Conservation (phyloP, 345 rosid species). For the Kandelia obovata region DNA sequence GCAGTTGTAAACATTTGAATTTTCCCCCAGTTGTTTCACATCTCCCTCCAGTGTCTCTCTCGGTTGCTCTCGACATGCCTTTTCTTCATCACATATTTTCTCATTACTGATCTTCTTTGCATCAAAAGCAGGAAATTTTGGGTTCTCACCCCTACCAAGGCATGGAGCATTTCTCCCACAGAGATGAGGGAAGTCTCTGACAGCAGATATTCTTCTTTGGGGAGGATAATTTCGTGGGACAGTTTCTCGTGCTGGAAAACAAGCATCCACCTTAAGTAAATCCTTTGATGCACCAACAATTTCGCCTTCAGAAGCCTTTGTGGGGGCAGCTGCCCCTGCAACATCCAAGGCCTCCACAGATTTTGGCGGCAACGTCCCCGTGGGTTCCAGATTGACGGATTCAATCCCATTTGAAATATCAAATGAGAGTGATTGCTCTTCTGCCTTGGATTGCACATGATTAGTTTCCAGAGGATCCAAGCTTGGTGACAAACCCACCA, state of each 20-base stretch:
- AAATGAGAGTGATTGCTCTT: constrained; percentile 2
- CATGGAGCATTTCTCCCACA: constrained; percentile 43
- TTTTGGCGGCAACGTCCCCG: constrained; percentile 4
- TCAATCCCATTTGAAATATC: not conserved
- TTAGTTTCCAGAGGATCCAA: constrained; percentile 4
- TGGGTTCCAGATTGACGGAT: constrained; percentile 3
- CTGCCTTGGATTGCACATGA: constrained; percentile 12
- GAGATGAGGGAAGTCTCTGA: constrained; percentile 51
- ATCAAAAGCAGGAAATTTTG: constrained; percentile 12
- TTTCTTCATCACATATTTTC: constrained; percentile 17
- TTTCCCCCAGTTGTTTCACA: constrained; percentile 21
- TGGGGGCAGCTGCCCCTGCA: constrained; percentile 8
- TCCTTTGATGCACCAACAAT: constrained; percentile 9
- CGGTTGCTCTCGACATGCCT: not conserved
- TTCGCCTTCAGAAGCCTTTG: constrained; percentile 8
- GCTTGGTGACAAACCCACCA: not conserved
- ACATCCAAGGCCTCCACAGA: not conserved
- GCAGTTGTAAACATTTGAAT: constrained; percentile 12
- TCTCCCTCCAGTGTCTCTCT: constrained; percentile 12
- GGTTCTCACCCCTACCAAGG: constrained; percentile 15
- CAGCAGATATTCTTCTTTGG: constrained; percentile 42
- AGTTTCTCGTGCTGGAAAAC: constrained; percentile 10
- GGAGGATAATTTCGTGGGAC: constrained; percentile 33
- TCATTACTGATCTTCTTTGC: constrained; percentile 17
- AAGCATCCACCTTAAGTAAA: constrained; percentile 13